phyloP scores from a whole-genome alignment of 2,329 filamentous ascomycete species.

The Tolypocladium amazonense region DNA sequence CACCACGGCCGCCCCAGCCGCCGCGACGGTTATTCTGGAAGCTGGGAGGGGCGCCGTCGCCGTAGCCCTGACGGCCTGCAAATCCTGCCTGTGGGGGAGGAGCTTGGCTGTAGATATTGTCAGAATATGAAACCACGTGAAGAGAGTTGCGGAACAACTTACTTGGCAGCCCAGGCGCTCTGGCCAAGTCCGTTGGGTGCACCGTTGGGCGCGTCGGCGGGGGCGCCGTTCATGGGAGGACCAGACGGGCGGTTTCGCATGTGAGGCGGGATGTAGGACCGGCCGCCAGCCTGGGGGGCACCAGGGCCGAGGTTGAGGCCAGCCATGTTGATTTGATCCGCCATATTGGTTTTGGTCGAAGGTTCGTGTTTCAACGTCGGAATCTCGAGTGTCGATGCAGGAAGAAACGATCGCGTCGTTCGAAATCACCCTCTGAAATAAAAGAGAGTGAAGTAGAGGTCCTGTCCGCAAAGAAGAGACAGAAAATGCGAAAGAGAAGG shows the following conservation, averaged over 20 bases:
- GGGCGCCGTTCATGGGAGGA: slow-evolving; percentile 7
- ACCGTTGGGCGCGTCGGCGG: slow-evolving; percentile 2
- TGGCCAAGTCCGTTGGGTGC: slow-evolving; percentile 26
- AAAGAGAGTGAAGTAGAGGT: slow-evolving; percentile 15
- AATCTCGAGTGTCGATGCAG: not conserved
- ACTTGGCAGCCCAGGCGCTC: slow-evolving; percentile 42
- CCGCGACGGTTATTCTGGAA: slow-evolving; percentile 20
- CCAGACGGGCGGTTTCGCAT: slow-evolving; percentile 45
- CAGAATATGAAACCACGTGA: not conserved
- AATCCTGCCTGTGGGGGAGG: slow-evolving; percentile 10
- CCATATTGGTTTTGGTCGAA: slow-evolving; percentile 46
- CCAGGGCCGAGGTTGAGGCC: slow-evolving; percentile 53
- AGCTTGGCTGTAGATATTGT: slow-evolving; percentile 1
- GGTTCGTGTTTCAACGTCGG: slow-evolving; percentile 8
- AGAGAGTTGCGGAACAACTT: slow-evolving; percentile 14
- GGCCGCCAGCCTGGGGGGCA: slow-evolving; percentile 24
- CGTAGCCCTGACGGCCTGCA: slow-evolving; percentile 22
- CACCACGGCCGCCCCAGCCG: slow-evolving; percentile 23
- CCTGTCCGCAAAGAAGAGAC: slow-evolving; percentile 18
- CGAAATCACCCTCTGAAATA: slow-evolving; percentile 18
- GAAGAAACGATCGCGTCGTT: slow-evolving; percentile 6
- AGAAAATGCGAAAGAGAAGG: slow-evolving; percentile 17
- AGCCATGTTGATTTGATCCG: slow-evolving; percentile 75
- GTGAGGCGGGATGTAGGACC: slow-evolving; percentile 80
- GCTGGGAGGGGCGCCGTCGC: slow-evolving; percentile 6